Conservation (phyloP, 2,329 filamentous ascomycete species). For the Beauveria scarabaeidicola region DNA sequence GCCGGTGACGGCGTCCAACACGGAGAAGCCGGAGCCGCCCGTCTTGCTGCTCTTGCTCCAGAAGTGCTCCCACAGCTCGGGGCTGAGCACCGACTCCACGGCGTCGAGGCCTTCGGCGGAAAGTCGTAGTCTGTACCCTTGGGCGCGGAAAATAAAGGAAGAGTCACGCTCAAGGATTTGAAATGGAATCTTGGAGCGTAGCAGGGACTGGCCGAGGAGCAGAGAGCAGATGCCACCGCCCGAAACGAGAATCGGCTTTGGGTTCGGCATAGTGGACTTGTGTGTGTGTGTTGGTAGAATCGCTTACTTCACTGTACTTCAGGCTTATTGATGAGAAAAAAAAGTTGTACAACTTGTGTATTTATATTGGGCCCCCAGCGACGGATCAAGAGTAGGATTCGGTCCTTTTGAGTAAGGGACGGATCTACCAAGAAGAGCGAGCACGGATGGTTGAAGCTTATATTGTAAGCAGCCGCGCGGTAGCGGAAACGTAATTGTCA, state of each 20-base stretch:
- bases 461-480: constrained; percentile 7
- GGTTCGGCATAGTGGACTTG: neutral
- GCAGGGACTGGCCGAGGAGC: constrained; percentile 35
- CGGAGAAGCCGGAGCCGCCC: constrained; percentile 42
- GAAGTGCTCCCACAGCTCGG: constrained; percentile 41
- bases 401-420: neutral
- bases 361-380: neutral
- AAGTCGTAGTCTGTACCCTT: constrained; percentile 54
- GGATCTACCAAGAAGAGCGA: neutral
- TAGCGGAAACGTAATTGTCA: neutral
- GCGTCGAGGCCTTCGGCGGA: constrained; percentile 49
- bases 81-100: constrained; percentile 48
- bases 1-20: constrained; percentile 41
- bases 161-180: constrained; percentile 48
- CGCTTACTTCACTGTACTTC: neutral
- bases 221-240: constrained; percentile 36
- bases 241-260: constrained; percentile 33
- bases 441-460: neutral
- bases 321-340: neutral
- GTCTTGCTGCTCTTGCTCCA: constrained; percentile 53
- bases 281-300: neutral
- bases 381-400: neutral
- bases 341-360: neutral
- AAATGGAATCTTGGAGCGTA: constrained; percentile 37
- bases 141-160: constrained; percentile 44